Percentiles rank a stretch among this genome's conserved stretches.
Evolutionary conservation across 2,329 filamentous ascomycete species (phyloP).

Genomic region (Clarireedia homoeocarpa): DNA sequence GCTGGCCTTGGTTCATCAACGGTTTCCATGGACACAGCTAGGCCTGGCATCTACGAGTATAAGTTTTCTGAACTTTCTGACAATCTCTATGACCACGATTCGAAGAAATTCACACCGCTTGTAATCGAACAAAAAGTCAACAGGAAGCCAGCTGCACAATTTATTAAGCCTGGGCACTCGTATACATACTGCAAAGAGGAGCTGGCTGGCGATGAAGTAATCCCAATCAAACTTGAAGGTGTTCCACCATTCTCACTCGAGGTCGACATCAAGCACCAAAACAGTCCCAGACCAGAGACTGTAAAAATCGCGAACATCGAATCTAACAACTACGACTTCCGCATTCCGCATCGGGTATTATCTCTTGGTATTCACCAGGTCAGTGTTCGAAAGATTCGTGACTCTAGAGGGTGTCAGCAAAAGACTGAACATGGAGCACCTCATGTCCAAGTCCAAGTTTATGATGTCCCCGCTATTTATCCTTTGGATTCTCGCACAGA

Average conservation of each 20-base stretch:
- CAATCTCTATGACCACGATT: constrained; percentile 72
- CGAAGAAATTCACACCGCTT: constrained; percentile 56
- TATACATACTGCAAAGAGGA: constrained; percentile 94
- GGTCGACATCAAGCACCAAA: constrained; percentile 87
- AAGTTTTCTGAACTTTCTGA: constrained; percentile 77
- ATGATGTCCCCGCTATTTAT: constrained; percentile 86
- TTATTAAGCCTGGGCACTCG: constrained; percentile 79
- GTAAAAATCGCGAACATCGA: constrained; percentile 76
- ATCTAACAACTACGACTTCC: constrained; percentile 66
- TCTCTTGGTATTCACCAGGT: constrained; percentile 85
- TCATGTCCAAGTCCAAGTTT: constrained; percentile 83
- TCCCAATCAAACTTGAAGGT: constrained; percentile 79
- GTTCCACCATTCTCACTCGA: constrained; percentile 84
- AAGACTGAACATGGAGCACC: constrained; percentile 64
- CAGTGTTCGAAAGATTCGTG: constrained; percentile 81
- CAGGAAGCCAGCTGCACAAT: constrained; percentile 71
- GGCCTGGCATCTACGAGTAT: constrained; percentile 79
- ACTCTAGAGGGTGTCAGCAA: constrained; percentile 77
- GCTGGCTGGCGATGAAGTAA: constrained; percentile 71
- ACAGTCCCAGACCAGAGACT: constrained; percentile 69
- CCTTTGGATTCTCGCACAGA: constrained; percentile 76
- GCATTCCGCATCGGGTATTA: constrained; percentile 76
- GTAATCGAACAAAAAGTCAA: constrained; percentile 77
- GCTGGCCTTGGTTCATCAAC: constrained; percentile 69
- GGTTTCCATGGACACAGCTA: constrained; percentile 77